phyloP scores from a whole-genome alignment of 1,284 basidiomycete species.

The Moesziomyces sp. region DNA sequence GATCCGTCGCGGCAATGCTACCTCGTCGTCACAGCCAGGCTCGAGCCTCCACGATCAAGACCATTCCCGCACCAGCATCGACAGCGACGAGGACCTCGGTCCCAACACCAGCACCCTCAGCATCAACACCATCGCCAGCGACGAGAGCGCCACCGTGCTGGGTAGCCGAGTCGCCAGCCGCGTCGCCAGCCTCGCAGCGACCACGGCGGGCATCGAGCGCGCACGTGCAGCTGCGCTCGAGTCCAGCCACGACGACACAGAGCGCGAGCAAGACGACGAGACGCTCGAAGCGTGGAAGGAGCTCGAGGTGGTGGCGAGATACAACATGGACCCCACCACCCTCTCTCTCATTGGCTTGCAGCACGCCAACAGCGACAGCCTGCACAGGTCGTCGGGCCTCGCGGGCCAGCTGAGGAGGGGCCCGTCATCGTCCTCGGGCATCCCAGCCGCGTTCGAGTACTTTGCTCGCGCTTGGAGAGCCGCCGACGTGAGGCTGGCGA shows the following conservation, averaged over 20 bases:
- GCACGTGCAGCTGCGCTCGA: slow-evolving; percentile 2
- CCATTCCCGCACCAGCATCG: slow-evolving; percentile 16
- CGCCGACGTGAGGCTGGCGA: slow-evolving; percentile 52
- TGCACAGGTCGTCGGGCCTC: slow-evolving; percentile 4
- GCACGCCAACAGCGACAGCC: slow-evolving; percentile 20
- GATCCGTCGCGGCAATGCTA: slow-evolving; percentile 12
- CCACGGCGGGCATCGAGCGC: slow-evolving; percentile 21
- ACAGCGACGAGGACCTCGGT: slow-evolving; percentile 41
- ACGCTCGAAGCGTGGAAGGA: slow-evolving; percentile 35
- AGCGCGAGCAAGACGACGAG: slow-evolving; percentile 38
- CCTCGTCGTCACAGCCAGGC: neutral
- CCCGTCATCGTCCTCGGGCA: slow-evolving; percentile 8
- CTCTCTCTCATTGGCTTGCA: slow-evolving; percentile 54
- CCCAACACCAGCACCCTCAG: slow-evolving; percentile 46
- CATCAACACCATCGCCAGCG: slow-evolving; percentile 45
- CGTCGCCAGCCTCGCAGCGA: slow-evolving; percentile 30
- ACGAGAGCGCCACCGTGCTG: slow-evolving; percentile 48
- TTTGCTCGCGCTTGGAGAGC: slow-evolving; percentile 52
- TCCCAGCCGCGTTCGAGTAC: slow-evolving; percentile 53
- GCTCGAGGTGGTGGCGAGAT: slow-evolving; percentile 36
- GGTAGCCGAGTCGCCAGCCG: slow-evolving; percentile 35
- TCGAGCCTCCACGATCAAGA: slow-evolving; percentile 1
- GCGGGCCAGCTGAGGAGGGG: slow-evolving; percentile 4
- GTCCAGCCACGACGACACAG: slow-evolving; percentile 3
- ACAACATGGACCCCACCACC: slow-evolving; percentile 58